Evolutionary conservation across 345 rosid species (phyloP).

Genomic region (Eucalyptus sideroxylon): DNA sequence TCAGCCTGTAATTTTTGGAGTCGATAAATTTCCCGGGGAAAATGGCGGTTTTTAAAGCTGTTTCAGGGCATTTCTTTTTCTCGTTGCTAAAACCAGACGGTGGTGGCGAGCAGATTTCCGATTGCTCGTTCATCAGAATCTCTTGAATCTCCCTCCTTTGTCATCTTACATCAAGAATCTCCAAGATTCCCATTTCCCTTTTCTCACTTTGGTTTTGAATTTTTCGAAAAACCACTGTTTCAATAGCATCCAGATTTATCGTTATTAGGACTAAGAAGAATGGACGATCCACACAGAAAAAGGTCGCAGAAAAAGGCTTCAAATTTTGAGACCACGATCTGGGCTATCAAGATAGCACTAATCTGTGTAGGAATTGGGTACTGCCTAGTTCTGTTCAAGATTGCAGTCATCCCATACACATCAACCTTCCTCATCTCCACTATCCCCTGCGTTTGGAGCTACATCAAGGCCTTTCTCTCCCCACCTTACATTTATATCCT

Average conservation of each 20-base stretch:
- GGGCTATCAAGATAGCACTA: slow-evolving; percentile 16
- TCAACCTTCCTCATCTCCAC: slow-evolving; percentile 2
- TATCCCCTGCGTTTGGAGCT: slow-evolving; percentile 14
- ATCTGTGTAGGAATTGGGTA: slow-evolving; percentile 16
- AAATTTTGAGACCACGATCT: slow-evolving; percentile 2
- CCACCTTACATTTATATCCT: slow-evolving; percentile 40
- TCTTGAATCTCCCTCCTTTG: neutral
- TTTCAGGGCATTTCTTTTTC: neutral
- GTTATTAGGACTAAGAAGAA: neutral
- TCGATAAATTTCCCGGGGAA: neutral
- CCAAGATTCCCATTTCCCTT: neutral
- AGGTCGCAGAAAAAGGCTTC: neutral
- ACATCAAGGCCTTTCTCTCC: slow-evolving; percentile 10
- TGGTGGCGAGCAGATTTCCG: neutral
- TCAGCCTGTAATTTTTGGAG: neutral
- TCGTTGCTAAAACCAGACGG: neutral
- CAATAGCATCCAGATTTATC: neutral
- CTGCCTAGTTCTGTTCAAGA: slow-evolving; percentile 15
- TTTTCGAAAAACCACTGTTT: neutral
- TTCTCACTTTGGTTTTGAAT: neutral
- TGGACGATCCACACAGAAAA: slow-evolving; percentile 5
- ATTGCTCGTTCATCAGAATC: neutral
- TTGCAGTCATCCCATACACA: slow-evolving; percentile 14
- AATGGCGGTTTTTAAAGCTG: slow-evolving; percentile 1
- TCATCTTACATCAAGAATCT: neutral